Evolutionary conservation across 805 yeast genomes (phyloP).

Genomic region (Pichia manshurica): DNA sequence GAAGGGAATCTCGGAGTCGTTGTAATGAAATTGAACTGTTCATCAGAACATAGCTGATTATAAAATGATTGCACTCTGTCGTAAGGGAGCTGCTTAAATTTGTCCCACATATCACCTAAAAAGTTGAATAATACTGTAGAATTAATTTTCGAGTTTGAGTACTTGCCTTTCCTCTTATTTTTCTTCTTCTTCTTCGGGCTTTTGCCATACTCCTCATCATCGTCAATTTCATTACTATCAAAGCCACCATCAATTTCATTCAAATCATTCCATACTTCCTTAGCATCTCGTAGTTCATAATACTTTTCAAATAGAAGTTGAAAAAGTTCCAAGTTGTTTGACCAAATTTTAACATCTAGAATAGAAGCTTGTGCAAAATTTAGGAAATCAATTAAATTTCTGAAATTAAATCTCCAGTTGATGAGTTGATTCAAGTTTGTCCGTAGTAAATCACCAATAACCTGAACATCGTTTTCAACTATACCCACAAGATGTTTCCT

Average conservation of each 20-base stretch:
- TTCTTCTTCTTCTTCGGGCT: background rate
- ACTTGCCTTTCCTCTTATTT: background rate
- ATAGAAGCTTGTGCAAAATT: constrained; percentile 25
- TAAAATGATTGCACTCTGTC: constrained; percentile 15
- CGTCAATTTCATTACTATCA: constrained; percentile 4
- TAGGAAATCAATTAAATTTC: constrained; percentile 25
- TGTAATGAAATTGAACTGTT: constrained; percentile 22
- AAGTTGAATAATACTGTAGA: constrained; percentile 14
- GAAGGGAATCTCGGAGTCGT: constrained; percentile 7
- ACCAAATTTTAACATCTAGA: constrained; percentile 24
- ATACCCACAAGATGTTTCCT: constrained; percentile 21
- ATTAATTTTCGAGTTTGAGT: background rate
- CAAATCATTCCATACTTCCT: background rate
- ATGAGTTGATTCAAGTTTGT: constrained; percentile 25
- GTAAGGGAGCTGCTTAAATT: constrained; percentile 8
- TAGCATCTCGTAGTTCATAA: constrained; percentile 12
- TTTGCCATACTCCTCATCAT: background rate
- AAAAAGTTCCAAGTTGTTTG: constrained; percentile 26
- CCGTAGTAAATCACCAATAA: constrained; percentile 21
- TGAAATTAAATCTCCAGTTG: constrained; percentile 27
- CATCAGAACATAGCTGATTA: constrained; percentile 21
- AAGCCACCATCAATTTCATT: constrained; percentile 2
- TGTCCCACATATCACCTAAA: constrained; percentile 22
- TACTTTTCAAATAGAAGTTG: constrained; percentile 22
- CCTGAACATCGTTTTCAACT: constrained; percentile 17